phyloP scores from a whole-genome alignment of 257 asterid genomes.

The Fraxinus quadrangulata region DNA sequence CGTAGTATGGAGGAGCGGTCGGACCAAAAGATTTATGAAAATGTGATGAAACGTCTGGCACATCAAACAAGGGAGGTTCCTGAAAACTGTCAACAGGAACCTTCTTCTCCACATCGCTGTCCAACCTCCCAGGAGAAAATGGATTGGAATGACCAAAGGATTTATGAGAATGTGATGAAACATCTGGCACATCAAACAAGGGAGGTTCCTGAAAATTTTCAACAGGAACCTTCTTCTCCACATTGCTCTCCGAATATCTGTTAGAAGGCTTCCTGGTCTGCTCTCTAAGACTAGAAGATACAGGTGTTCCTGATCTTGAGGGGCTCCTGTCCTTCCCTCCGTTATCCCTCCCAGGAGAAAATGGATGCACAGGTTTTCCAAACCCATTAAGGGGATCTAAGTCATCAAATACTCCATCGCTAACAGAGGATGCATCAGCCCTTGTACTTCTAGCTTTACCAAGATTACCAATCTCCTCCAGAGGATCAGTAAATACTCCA shows the following conservation, averaged over 20 bases:
- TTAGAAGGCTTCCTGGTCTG: constrained; percentile 53
- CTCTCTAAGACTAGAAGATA: constrained; percentile 50
- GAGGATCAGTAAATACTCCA: constrained; percentile 63
- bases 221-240: constrained; percentile 49
- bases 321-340: constrained; percentile 58
- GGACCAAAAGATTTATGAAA: constrained; percentile 47
- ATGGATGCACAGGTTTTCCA: constrained; percentile 55
- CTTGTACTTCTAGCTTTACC: constrained; percentile 60
- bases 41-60: constrained; percentile 58
- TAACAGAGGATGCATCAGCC: constrained; percentile 54
- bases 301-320: constrained; percentile 47
- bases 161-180: constrained; percentile 54
- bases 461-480: constrained; percentile 63
- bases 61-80: constrained; percentile 77
- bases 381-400: constrained; percentile 69
- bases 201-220: constrained; percentile 67
- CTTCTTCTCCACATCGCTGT: constrained; percentile 49
- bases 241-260: constrained; percentile 55
- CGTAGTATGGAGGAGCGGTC: constrained; percentile 56
- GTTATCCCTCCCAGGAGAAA: constrained; percentile 55
- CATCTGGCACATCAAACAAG: constrained; percentile 68
- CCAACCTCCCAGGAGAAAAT: constrained; percentile 61
- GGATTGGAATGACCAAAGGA: constrained; percentile 25
- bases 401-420: constrained; percentile 73
- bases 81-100: constrained; percentile 55